These are phyloP conservation scores for Aspergillus sp. DNA, from an alignment of 2,329 filamentous ascomycete genomes.

Conservation along the genomic window DNA sequence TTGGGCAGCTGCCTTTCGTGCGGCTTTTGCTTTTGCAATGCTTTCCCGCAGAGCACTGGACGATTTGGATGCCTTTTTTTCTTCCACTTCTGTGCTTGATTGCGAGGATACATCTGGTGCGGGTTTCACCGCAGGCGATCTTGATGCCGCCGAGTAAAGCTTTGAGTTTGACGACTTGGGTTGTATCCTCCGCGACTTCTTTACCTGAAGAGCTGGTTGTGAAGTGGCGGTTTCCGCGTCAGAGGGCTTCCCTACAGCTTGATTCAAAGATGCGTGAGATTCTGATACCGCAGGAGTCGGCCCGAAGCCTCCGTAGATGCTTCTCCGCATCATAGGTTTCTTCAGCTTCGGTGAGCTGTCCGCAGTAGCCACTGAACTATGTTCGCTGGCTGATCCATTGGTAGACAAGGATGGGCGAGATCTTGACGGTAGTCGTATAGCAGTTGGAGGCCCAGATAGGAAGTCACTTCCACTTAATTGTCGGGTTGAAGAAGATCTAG, in stretches of 20 bases:
- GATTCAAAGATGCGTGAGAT: conserved; percentile 58
- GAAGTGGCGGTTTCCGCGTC: conserved; percentile 34
- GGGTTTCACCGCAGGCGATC: conserved; percentile 37
- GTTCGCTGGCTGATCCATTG: conserved; percentile 23
- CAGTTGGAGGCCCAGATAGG: conserved; percentile 34
- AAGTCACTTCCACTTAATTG: conserved; percentile 61
- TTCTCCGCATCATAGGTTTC: conserved; percentile 28
- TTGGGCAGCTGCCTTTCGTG: conserved; percentile 61
- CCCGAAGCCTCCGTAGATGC: conserved; percentile 48
- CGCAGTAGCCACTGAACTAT: conserved; percentile 14
- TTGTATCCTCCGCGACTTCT: conserved; percentile 43
- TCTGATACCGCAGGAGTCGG: conserved; percentile 53
- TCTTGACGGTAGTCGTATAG: conserved; percentile 39
- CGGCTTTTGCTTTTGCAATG: conserved; percentile 90
- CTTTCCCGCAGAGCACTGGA: conserved; percentile 84
- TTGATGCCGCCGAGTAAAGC: conserved; percentile 36
- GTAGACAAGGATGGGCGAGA: conserved; percentile 35
- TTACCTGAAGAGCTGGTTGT: conserved; percentile 44
- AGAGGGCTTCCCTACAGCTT: conserved; percentile 62
- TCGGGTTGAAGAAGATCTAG: conserved; percentile 50
- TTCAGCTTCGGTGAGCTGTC: conserved; percentile 34
- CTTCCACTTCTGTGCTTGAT: conserved; percentile 36
- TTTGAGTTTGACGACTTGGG: conserved; percentile 36
- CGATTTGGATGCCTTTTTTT: conserved; percentile 63
- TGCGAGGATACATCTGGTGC: conserved; percentile 37